These are phyloP conservation scores for Halteria grandinella DNA, from an alignment of 73 alveolate species.

Conservation along the genomic window DNA sequence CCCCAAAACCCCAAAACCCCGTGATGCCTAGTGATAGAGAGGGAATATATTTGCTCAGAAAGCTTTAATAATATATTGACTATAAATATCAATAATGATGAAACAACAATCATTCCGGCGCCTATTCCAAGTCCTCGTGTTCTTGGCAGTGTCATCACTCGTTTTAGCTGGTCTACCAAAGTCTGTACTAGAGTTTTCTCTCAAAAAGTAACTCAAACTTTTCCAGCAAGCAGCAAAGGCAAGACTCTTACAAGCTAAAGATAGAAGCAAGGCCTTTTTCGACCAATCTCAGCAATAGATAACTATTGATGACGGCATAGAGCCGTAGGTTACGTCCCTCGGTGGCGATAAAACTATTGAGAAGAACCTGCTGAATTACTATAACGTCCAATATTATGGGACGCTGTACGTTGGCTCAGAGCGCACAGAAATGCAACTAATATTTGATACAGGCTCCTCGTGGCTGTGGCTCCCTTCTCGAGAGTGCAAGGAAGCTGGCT, in stretches of 20 bases:
- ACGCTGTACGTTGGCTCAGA: slow-evolving; percentile 78
- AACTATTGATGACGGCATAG: no score
- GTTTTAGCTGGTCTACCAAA: no score
- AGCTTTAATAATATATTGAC: no score
- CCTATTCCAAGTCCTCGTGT: no score
- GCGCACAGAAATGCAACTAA: slow-evolving; percentile 66
- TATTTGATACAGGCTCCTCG: slow-evolving; percentile 91
- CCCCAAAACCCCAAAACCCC: no score
- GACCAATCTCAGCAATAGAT: no score
- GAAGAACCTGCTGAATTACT: slow-evolving; percentile 70
- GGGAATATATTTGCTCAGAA: no score
- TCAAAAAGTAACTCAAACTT: not conserved
- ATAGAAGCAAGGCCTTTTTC: not conserved
- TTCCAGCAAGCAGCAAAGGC: not conserved
- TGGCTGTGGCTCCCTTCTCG: slow-evolving; percentile 85
- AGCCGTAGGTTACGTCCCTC: no score
- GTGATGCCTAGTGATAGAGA: no score
- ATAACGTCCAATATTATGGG: slow-evolving; percentile 83
- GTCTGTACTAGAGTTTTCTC: not conserved
- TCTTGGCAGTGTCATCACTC: no score
- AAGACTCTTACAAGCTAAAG: not conserved
- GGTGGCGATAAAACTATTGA: slow-evolving; percentile 8
- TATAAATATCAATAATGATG: no score
- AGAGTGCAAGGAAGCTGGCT: slow-evolving; percentile 18
- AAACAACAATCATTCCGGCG: no score